Evolutionary conservation across 2,329 filamentous ascomycete genomes (phyloP).

Genomic region (Penicillium sp.): DNA sequence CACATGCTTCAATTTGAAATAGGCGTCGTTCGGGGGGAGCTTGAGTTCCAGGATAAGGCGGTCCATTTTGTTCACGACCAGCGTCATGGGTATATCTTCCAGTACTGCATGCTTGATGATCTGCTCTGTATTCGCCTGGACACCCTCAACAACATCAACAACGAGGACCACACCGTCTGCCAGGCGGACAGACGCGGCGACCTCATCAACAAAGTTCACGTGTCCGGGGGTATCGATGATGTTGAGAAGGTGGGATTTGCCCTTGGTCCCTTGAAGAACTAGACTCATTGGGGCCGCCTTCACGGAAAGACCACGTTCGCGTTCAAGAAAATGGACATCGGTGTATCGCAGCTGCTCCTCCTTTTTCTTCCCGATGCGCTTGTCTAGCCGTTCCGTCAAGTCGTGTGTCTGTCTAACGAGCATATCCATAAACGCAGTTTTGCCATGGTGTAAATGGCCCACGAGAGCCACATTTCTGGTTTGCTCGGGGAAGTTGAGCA

Average conservation of each 20-base stretch:
- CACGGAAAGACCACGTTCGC: slow-evolving; percentile 86
- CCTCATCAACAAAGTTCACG: slow-evolving; percentile 98
- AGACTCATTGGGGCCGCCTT: slow-evolving; percentile 95
- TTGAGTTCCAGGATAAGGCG: slow-evolving; percentile 92
- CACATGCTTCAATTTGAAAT: slow-evolving; percentile 99
- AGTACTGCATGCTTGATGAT: slow-evolving; percentile 95
- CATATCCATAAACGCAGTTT: slow-evolving; percentile 99
- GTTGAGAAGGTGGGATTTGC: slow-evolving; percentile 94
- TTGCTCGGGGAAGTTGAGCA: slow-evolving; percentile 95
- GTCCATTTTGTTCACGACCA: slow-evolving; percentile 98
- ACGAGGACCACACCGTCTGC: slow-evolving; percentile 92
- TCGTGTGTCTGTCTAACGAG: slow-evolving; percentile 94
- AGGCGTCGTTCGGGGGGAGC: slow-evolving; percentile 90
- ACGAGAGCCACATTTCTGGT: slow-evolving; percentile 90
- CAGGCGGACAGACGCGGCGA: slow-evolving; percentile 82
- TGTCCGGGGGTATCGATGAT: slow-evolving; percentile 95
- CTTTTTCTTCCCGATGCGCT: slow-evolving; percentile 76
- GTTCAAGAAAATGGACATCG: slow-evolving; percentile 85
- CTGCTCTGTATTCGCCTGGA: slow-evolving; percentile 96
- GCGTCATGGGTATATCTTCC: slow-evolving; percentile 83
- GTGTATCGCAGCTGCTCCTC: slow-evolving; percentile 95
- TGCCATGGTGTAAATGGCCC: slow-evolving; percentile 94
- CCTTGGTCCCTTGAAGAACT: slow-evolving; percentile 82
- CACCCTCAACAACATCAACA: slow-evolving; percentile 96
- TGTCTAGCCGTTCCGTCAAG: slow-evolving; percentile 76